These are phyloP conservation scores for Silene latifolia DNA, from an alignment of 148 eudicot genomes.

Conservation along the genomic window DNA sequence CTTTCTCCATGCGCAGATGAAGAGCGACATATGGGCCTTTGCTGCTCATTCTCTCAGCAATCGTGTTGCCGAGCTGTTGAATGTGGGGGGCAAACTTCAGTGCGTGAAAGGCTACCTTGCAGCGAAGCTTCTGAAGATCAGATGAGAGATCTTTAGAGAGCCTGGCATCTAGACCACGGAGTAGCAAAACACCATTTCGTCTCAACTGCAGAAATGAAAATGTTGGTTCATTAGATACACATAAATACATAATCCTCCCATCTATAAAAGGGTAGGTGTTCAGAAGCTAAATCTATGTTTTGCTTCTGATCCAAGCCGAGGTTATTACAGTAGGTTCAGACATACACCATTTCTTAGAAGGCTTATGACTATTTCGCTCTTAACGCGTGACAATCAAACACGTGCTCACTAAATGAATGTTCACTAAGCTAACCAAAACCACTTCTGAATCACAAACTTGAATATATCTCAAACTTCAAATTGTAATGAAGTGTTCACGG, in stretches of 20 bases:
- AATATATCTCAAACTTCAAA: neutral
- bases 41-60: slow-evolving; percentile 81
- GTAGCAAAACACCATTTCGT: slow-evolving; percentile 67
- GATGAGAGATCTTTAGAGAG: slow-evolving; percentile 89
- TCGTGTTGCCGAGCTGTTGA: slow-evolving; percentile 60
- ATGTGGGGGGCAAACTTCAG: slow-evolving; percentile 78
- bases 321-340: too few relatives aligned
- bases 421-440: neutral
- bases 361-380: neutral
- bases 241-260: neutral
- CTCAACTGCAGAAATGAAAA: slow-evolving; percentile 57
- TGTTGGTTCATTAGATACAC: neutral
- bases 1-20: slow-evolving; percentile 87
- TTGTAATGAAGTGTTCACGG: neutral
- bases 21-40: slow-evolving; percentile 90
- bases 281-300: too few relatives aligned
- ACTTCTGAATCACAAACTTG: neutral
- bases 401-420: neutral
- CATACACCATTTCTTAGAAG: neutral
- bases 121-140: slow-evolving; percentile 94
- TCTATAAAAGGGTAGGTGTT: neutral
- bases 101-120: slow-evolving; percentile 99
- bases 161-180: slow-evolving; percentile 84
- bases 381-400: neutral
- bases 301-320: too few relatives aligned